These are phyloP conservation scores for Leishmania aethiopica DNA, from an alignment of 208 protist species.

Conservation along the genomic window DNA sequence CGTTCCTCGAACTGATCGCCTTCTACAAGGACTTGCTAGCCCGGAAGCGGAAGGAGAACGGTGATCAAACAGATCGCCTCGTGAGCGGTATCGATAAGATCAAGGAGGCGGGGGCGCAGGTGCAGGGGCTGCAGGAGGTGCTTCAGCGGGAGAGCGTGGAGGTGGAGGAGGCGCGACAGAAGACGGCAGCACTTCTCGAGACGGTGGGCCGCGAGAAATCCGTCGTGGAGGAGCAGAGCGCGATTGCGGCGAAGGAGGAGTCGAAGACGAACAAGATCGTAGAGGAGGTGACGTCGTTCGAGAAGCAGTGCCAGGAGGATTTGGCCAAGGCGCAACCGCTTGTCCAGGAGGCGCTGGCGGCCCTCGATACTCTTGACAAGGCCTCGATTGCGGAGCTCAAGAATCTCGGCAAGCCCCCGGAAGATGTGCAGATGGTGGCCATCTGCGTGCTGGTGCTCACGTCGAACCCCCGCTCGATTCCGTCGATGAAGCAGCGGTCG, in stretches of 20 bases:
- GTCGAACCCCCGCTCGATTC: slow-evolving; percentile 90
- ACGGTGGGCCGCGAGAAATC: slow-evolving; percentile 95
- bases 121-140: slow-evolving; percentile 90
- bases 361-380: slow-evolving; percentile 98
- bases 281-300: slow-evolving; percentile 88
- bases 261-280: slow-evolving; percentile 96
- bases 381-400: slow-evolving; percentile 97
- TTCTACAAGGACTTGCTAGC: slow-evolving; percentile 97
- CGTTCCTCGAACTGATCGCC: slow-evolving; percentile 98
- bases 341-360: slow-evolving; percentile 94
- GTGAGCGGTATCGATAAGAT: slow-evolving; percentile 95
- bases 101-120: slow-evolving; percentile 90
- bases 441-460: slow-evolving; percentile 96
- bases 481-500: slow-evolving; percentile 86
- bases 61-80: slow-evolving; percentile 93
- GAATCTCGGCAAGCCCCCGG: slow-evolving; percentile 96
- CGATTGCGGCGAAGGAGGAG: slow-evolving; percentile 95
- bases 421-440: slow-evolving; percentile 95
- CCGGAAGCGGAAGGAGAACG: slow-evolving; percentile 92
- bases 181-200: slow-evolving; percentile 95
- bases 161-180: slow-evolving; percentile 95
- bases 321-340: slow-evolving; percentile 94
- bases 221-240: slow-evolving; percentile 95
- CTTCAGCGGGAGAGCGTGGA: slow-evolving; percentile 92
- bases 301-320: slow-evolving; percentile 89